Base-by-base conservation (phyloP, 176 grass and related monocot species). In the Guadua angustifolia region DNA sequence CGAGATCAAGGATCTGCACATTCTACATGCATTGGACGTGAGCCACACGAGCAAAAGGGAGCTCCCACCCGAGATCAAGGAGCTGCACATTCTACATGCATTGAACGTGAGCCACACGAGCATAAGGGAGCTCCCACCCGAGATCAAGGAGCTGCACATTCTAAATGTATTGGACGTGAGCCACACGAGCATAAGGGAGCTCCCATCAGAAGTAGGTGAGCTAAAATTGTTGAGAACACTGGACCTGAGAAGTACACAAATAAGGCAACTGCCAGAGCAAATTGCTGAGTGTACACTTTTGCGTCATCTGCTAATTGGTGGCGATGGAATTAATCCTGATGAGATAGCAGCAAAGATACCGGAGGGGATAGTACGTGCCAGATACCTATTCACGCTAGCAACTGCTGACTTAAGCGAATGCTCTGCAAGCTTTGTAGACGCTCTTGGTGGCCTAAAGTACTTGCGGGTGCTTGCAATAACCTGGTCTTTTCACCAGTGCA, bases 371-470 rank as follows among this genome's bases (percentile, higher is more conserved):
- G 33, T 0, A 3, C 21, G 9, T 42, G 3, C 35, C 35, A n/a
- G 17, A 5, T 0, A 1, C 6, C n/a, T 71, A 21, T 0, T 2
- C 1, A 36, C 11, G 4, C 81, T 84, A 14, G 71, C n/a, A 38
- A 67, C 82, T 7, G 12, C 66, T 8, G 71, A 84, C 43, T 44
- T 84, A 17, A 84, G 46, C 1, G n/a, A 56, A 6, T 38, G 16
- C 8, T 16, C 14, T 29, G 15, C 46, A 32, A 67, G 9, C 15
- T 21, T 32, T 0, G 1, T 84, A 4, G 4, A 66, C 2, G 33
- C 0, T n/a, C 60, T 84, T 0, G n/a, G 82, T 67, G 1, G 0
- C 9, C 8, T 42, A 0, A 0, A 0, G 0, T 0, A 0, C 0
- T 15, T 84, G 47, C 0, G 0, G 10, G 4, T 43, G 33, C 5